Evolutionary conservation across 306 rosid species (phyloP).

Genomic region (Sphenostylis stenocarpa): DNA sequence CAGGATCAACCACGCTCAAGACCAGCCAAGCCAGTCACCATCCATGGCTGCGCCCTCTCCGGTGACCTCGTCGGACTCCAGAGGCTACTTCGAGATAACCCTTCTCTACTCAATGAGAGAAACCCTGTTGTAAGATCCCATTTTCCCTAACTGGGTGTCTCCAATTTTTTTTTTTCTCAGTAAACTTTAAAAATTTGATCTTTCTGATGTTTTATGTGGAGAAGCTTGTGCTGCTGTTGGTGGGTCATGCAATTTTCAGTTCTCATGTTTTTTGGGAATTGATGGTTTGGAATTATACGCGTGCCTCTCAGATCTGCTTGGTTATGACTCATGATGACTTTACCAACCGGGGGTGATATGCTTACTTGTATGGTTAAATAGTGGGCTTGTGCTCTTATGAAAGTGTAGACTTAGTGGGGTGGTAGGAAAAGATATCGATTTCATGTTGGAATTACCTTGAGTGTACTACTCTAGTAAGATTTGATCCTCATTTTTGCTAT

Average conservation of each 20-base stretch:
- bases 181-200: slow-evolving; percentile 1
- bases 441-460: not conserved
- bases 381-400: slow-evolving; percentile 11
- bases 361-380: not conserved
- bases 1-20: slow-evolving; percentile 67
- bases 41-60: slow-evolving; percentile 71
- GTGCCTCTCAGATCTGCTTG: slow-evolving; percentile 22
- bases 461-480: not conserved
- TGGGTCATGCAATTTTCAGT: not conserved
- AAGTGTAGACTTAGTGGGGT: not conserved
- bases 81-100: slow-evolving; percentile 72
- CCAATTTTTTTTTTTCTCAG: not conserved
- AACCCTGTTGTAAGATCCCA: slow-evolving; percentile 76
- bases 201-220: not conserved
- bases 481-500: not conserved
- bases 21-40: slow-evolving; percentile 70
- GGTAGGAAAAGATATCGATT: not conserved
- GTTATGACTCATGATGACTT: slow-evolving; percentile 5
- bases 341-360: not conserved
- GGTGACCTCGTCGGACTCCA: slow-evolving; percentile 77
- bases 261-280: slow-evolving; percentile 14
- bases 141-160: not conserved
- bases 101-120: slow-evolving; percentile 73
- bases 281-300: slow-evolving; percentile 22
- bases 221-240: not conserved